Evolutionary conservation across 306 rosid genomes (phyloP), one percentile per base, ranked within the genome.

Genomic region (Trifolium fragiferum): DNA sequence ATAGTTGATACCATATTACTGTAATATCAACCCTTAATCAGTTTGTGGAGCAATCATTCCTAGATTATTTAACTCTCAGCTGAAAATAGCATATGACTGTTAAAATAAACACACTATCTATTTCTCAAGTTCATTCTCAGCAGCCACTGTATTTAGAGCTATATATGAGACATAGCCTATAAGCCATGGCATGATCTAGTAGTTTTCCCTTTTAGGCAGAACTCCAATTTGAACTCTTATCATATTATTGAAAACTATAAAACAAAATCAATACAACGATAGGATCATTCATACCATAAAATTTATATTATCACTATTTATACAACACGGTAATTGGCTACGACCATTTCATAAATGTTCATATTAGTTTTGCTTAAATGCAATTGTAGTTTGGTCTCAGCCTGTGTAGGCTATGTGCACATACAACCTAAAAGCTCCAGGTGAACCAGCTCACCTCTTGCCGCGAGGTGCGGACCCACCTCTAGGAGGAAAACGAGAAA

Each of bases 401-500:
- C 68, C 66, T 73, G 77, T 74, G 44, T 61, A 76, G 70, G 51
- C 64, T 77, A 40, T 69, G 71, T 50, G 84, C 43, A 37, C 30
- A 54, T 60, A 60, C 20, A 14, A 68, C 66, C 18, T 60, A 62
- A 32, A 68, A 33, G 54, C 76, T 40, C 80, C 50, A 43, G 49
- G 51, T 20, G 58, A 80, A 50, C 72, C 69, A 27, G 66, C 79
- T 92, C 82, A 89, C 85, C 96, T 85, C 83, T 89, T 90, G 40
- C 93, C 85, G 51, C 93, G 88, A 27, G 87, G 72, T 68, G 88
- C 90, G 43, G 90, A 12, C 46, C 88, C 92, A 61, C 86, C 65
- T 78, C 96, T 87, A 3, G 93, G 92, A 2, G 96, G 94, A 81
- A 68, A 86, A 70, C 98, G 85, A 14, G 98, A 88, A 85, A 92